Evolutionary conservation across 208 protist genomes (phyloP), one percentile per base, ranked within the genome.

Genomic region (Crithidia brevicula): DNA sequence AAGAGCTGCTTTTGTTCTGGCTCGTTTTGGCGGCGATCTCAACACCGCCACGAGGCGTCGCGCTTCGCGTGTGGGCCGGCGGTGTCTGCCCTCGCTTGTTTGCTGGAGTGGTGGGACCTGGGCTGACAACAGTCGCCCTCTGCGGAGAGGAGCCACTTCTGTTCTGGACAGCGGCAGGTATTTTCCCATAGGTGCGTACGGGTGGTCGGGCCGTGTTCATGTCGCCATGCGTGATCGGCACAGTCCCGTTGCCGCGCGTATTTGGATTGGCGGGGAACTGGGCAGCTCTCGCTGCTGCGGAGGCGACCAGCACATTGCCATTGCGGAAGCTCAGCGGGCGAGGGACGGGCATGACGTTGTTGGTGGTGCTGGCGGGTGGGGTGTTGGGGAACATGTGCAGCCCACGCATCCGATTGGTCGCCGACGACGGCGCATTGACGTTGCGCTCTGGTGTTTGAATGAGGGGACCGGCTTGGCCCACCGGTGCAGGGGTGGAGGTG

Each of bases 361-460:
- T 20, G 52, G 27, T 9, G 31, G 52, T 20, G 33, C 52, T 16
- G 4, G 52, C 28, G 4, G 52, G 52, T 8, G 52, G 52, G 2
- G 52, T 58, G n/a, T 43, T 40, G 7, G 52, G 52, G n/a, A 58
- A 58, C 31, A 58, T 27, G 33, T 43, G 52, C 15, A 58, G 52
- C 4, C 28, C 33, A 4, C 33, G 30, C 33, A 58, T 58, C 4
- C 52, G 33, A 7, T 23, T 58, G 0, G 52, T 28, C 3, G 52
- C 52, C 18, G 52, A 58, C 20, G 20, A 7, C 33, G 15, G 52
- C 50, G 18, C 50, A 40, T 38, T 30, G 7, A 16, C 23, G 52
- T 11, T 30, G 16, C 20, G 2, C 10, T 27, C 52, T 4, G 4
- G 27, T 10, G 33, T 9, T 33, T 27, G 52, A 25, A 13, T 22